Conservation (phyloP, 2,329 filamentous ascomycete species). For the Fusarium coicis region DNA sequence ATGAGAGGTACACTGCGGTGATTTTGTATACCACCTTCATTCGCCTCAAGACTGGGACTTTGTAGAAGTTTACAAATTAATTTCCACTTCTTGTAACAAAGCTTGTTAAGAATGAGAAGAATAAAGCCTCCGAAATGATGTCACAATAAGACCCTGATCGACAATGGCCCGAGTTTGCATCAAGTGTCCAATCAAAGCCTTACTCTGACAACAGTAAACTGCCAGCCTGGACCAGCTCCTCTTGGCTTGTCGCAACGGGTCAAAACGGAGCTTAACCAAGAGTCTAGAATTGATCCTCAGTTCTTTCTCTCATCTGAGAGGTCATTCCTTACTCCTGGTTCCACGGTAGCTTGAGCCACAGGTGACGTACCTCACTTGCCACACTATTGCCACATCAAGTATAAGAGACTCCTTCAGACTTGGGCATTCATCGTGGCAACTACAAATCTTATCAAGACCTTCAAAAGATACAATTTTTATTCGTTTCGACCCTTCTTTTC, state of each 20-base stretch:
- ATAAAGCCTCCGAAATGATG: slow-evolving; percentile 7
- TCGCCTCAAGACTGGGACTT: background rate
- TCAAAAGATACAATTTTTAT: background rate
- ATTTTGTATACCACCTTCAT: background rate
- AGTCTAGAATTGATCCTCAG: background rate
- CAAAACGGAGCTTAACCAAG: slow-evolving; percentile 1
- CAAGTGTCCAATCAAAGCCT: slow-evolving; percentile 19
- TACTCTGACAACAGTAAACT: background rate
- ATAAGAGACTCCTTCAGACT: slow-evolving; percentile 35
- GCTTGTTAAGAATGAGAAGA: background rate
- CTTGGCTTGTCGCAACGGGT: background rate
- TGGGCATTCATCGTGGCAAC: background rate
- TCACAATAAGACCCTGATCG: slow-evolving; percentile 31
- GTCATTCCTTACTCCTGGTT: background rate
- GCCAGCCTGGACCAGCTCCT: background rate
- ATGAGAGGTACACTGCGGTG: background rate
- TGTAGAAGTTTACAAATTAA: slow-evolving; percentile 16
- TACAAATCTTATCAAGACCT: background rate
- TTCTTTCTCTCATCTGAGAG: background rate
- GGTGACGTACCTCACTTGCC: slow-evolving; percentile 44
- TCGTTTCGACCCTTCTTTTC: background rate
- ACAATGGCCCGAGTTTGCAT: background rate
- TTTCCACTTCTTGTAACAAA: background rate
- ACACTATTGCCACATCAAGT: slow-evolving; percentile 38
- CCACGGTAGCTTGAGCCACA: slow-evolving; percentile 39